phyloP scores from a whole-genome alignment of 352 stramenopile species.

The Globisporangium irregulare region DNA sequence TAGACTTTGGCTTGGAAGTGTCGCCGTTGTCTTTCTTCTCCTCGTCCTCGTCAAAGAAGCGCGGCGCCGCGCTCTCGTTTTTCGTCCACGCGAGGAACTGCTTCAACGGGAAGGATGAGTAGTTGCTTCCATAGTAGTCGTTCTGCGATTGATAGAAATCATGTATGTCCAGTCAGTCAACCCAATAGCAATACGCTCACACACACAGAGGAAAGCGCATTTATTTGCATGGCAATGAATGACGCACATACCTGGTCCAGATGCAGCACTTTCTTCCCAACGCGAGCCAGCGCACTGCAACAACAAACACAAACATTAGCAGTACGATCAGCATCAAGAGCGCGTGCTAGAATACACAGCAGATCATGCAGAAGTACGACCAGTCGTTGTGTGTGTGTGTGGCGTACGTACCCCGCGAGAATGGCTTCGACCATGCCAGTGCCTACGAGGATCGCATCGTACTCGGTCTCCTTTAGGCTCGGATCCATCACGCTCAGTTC shows the following conservation, averaged over 20 bases:
- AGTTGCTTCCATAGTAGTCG: constrained; percentile 83
- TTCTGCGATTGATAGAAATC: constrained; percentile 25
- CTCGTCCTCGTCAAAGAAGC: constrained; percentile 30
- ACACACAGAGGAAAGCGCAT: background rate
- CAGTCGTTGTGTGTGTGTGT: background rate
- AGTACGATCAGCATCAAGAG: background rate
- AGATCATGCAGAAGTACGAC: background rate
- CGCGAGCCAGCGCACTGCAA: constrained; percentile 51
- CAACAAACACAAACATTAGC: background rate
- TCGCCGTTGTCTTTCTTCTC: constrained; percentile 11
- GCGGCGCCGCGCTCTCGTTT: constrained; percentile 39
- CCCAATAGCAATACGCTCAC: background rate
- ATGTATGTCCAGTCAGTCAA: background rate
- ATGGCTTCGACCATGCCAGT: constrained; percentile 83
- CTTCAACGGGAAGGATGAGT: constrained; percentile 59
- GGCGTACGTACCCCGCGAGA: constrained; percentile 47
- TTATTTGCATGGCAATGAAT: background rate
- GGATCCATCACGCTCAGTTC: constrained; percentile 36
- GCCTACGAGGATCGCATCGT: constrained; percentile 73
- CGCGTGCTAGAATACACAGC: too few relatives aligned
- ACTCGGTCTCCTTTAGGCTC: constrained; percentile 56
- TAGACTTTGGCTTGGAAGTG: background rate
- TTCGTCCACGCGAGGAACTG: constrained; percentile 60
- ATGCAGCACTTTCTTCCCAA: constrained; percentile 76
- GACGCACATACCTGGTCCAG: constrained; percentile 50